Base-by-base conservation (phyloP, 1,139 yeast species). In the Yamadazyma pseudoaaseri region DNA sequence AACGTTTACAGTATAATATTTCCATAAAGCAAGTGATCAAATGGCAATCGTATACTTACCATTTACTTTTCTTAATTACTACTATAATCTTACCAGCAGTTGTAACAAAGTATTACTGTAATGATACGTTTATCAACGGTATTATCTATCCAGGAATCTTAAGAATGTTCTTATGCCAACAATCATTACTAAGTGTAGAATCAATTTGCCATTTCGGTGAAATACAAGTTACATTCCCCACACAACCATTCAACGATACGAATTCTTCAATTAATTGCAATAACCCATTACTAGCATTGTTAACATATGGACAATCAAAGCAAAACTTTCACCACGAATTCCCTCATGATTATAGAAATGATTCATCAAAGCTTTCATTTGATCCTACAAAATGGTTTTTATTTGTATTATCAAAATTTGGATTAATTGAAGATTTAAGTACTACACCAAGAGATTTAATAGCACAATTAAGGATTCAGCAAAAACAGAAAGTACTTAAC, bases 291-390 rank as follows among this genome's bases (percentile, higher is more conserved):
- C 53, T 79, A 2, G 63, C 80, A 2, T 40, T 79, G 3, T 47
- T 81, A 7, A 76, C 86, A 0, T 77, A 76, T 51, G 90, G 90
- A 2, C 87, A 82, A 52, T 58, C 69, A 6, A 60, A 70, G 46
- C 85, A 81, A 44, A 81, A 81, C 50, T 82, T 76, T 50, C 90
- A 82, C 51, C 87, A 82, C 49, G 87, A 81, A 49, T 82, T 82
- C 45, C 85, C 87, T 2, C 79, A 76, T 41, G 89, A 82, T 51
- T 81, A 76, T 51, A 67, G 78, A 38, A 75, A 77, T 7, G 53
- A 61, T 8, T 58, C 69, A 18, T 65, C 74, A 16, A 54, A 65
- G 55, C 69, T 70, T 45, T 72, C 76, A 1, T 76, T 73, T 49
- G 89, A 82, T 51, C 87, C 89, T 1, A 76, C 85, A 3, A 81